Evolutionary conservation across 805 yeast genomes (phyloP), one percentile per base, ranked within the genome.

Genomic region (Teunomyces barrocoloradensis): DNA sequence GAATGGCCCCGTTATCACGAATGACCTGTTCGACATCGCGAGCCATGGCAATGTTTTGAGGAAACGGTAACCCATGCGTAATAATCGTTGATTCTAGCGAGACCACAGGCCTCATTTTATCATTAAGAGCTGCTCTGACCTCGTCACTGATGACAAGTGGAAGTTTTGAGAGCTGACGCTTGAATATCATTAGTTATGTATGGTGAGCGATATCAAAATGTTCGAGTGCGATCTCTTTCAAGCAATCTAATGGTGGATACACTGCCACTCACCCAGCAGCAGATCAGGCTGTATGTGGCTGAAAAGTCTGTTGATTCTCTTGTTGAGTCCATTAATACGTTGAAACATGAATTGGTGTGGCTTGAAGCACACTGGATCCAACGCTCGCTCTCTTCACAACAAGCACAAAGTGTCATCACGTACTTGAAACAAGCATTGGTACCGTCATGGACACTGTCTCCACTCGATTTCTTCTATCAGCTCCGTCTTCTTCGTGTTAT

Each of bases 11-110:
- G 30, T 73, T 61, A 0, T 62, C 59, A 37, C 95, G 72, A 13
- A 89, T 77, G 6, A 76, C 68, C 4, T 62, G 48, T 63, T 89
- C 96, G 0, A 87, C 95, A 1, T 71, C 64, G 27, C 56, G 57
- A 0, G 96, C 96, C 89, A 89, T 84, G 21, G 74, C 73, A 9
- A 87, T 58, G 58, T 90, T 89, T 18, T 77, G 76, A 0, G 96
- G 96, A 58, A 67, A 86, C 3, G 96, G 96, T 34, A 89, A 73
- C 0, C 97, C 97, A 68, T 89, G 97, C 5, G 96, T 85, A 54
- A 90, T 80, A 57, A 89, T 90, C 6, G 97, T 89, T 18, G 90
- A 82, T 60, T 90, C 97, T 12, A 89, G 69, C 0, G 96, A 84
- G 3, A 90, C 94, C 5, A 89, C 80, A 0, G 97, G 96, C 32